These are phyloP conservation scores for Lasiodiplodia citricola DNA, from an alignment of 2,329 filamentous ascomycete species.

Conservation along the genomic window DNA sequence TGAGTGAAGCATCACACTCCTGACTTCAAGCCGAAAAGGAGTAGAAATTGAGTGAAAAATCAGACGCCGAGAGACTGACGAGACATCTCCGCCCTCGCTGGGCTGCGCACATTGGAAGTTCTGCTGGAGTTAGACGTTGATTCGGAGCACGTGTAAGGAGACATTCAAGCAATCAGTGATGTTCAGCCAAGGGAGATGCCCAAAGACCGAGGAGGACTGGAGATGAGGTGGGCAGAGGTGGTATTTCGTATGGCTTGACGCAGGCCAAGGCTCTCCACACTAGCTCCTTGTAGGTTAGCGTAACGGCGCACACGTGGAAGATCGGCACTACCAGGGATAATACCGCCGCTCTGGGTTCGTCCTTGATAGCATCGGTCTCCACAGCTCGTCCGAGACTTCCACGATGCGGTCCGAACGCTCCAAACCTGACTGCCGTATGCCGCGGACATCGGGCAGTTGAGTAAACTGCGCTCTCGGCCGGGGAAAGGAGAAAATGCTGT, in stretches of 20 bases:
- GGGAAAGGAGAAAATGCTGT: background rate
- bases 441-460: background rate
- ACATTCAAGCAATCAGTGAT: background rate
- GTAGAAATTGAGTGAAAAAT: background rate
- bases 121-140: background rate
- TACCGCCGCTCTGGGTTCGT: background rate
- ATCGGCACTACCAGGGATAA: background rate
- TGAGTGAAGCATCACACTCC: background rate
- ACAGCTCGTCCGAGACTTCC: background rate
- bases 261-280: background rate
- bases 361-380: background rate
- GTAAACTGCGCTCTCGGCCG: background rate
- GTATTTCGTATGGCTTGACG: background rate
- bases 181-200: background rate
- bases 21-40: background rate
- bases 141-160: background rate
- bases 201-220: background rate
- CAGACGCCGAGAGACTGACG: background rate
- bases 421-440: background rate
- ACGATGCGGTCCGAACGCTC: background rate
- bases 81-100: background rate
- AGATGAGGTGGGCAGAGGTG: background rate
- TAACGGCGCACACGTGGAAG: background rate
- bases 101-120: background rate
- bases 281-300: background rate